Percentiles rank a stretch among this genome's conserved stretches.
Conservation (phyloP, 2,329 filamentous ascomycete genomes). For the Calonectria pteridis region DNA sequence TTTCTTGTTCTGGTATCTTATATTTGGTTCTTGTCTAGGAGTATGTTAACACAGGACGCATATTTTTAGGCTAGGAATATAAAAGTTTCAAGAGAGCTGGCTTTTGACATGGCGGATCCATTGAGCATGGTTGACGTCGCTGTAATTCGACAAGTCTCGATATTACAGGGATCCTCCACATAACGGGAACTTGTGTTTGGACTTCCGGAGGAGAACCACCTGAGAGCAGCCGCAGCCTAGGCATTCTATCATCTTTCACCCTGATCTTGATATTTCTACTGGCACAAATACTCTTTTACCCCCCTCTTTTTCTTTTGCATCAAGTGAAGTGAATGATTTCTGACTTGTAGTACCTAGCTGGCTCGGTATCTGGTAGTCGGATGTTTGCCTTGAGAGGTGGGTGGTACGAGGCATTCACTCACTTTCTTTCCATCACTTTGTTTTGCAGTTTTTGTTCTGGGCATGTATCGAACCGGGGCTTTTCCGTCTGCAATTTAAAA, state of each 20-base stretch:
- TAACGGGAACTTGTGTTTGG: neutral
- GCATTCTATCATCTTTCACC: neutral
- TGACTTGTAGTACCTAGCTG: neutral
- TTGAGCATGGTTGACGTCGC: too few species aligned
- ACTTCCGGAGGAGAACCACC: neutral
- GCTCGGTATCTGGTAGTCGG: neutral
- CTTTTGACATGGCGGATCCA: neutral
- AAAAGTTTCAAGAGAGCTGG: neutral
- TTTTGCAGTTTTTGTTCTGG: neutral
- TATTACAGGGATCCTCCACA: neutral
- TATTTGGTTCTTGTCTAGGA: neutral
- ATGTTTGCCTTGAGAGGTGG: neutral
- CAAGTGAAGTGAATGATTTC: neutral
- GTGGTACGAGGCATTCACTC: neutral
- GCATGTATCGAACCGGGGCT: neutral
- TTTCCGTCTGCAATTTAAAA: neutral
- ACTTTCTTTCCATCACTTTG: neutral
- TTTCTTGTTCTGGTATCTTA: neutral
- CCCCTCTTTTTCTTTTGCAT: neutral
- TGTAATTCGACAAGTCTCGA: neutral
- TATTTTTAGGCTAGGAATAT: neutral
- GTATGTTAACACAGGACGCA: neutral
- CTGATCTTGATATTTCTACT: neutral
- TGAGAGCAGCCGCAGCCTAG: neutral
- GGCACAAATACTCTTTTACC: neutral